A percentile compares a stretch with the other conserved stretches of the same genome.
Evolutionary conservation across 2,329 filamentous ascomycete genomes (phyloP).

Genomic region (Fusarium dimerum): DNA sequence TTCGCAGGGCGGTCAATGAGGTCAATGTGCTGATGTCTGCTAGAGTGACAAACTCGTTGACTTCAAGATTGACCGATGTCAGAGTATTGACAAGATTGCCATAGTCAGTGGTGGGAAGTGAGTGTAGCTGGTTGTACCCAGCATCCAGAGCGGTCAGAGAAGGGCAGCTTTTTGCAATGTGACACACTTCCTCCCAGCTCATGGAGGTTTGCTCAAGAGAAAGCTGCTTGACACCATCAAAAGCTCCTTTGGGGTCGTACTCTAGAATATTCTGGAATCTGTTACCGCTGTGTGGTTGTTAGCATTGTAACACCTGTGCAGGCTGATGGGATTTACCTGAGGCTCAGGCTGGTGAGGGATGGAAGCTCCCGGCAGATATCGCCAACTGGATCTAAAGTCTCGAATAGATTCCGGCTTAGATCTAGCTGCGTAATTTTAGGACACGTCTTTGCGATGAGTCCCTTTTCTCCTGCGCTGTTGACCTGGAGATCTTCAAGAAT

Average conservation of each 20-base stretch:
- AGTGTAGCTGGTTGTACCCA: constrained; percentile 59
- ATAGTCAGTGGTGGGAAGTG: constrained; percentile 46
- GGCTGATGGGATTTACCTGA: constrained; percentile 61
- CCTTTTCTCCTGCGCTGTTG: constrained; percentile 35
- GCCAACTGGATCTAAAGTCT: constrained; percentile 64
- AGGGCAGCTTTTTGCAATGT: constrained; percentile 54
- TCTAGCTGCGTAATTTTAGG: constrained; percentile 77
- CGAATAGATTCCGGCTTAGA: constrained; percentile 81
- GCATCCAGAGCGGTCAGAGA: constrained; percentile 52
- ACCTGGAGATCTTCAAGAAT: constrained; percentile 79
- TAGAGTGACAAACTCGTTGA: constrained; percentile 66
- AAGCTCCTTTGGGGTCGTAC: constrained; percentile 37
- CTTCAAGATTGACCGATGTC: constrained; percentile 68
- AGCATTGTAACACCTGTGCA: constrained; percentile 10
- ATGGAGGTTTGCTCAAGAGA: constrained; percentile 68
- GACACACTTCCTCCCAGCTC: constrained; percentile 63
- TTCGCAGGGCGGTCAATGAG: constrained; percentile 52
- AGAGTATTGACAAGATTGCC: constrained; percentile 51
- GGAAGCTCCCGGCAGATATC: constrained; percentile 71
- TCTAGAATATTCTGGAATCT: constrained; percentile 56
- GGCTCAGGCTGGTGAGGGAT: constrained; percentile 64
- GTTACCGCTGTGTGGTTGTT: constrained; percentile 62
- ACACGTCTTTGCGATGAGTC: constrained; percentile 52
- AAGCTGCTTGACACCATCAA: constrained; percentile 58
- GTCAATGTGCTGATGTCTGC: constrained; percentile 57